Conservation (phyloP, 2,329 filamentous ascomycete species). For the Pyricularia grisea region DNA sequence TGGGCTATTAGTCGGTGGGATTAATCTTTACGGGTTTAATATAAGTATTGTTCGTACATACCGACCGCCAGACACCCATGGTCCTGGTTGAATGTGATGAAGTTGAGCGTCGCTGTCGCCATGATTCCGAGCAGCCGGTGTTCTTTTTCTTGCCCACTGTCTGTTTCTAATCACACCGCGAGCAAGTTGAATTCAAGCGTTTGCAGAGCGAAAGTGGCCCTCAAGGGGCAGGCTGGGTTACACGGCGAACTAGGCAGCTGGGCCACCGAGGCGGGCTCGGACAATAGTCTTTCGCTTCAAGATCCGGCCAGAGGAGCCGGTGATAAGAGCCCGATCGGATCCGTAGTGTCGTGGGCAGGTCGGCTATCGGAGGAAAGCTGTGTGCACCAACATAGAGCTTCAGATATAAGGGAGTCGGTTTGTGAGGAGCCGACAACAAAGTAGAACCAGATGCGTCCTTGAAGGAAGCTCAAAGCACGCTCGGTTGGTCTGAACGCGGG, state of each 20-base stretch:
- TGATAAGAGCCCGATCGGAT: background rate
- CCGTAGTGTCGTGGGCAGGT: background rate
- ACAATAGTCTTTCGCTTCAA: background rate
- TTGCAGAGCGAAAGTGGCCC: background rate
- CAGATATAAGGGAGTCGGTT: background rate
- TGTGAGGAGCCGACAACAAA: background rate
- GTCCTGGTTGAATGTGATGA: constrained; percentile 98
- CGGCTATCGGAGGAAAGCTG: background rate
- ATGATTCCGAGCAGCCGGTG: constrained; percentile 30
- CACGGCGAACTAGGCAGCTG: background rate
- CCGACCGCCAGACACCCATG: constrained; percentile 94
- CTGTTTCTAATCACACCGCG: background rate
- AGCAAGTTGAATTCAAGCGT: background rate
- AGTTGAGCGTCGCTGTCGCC: constrained; percentile 74
- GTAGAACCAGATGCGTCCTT: background rate
- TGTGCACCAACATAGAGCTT: background rate
- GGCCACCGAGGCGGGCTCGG: background rate
- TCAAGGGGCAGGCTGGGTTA: background rate
- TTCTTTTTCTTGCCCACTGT: background rate
- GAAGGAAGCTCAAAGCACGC: background rate
- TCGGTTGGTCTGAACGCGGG: background rate
- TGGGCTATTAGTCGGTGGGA: background rate
- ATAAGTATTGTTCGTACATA: constrained; percentile 29
- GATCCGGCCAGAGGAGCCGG: background rate
- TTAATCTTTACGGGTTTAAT: background rate